Evolutionary conservation across 768 basidiomycete species (phyloP), one percentile per base, ranked within the genome.

Genomic region (Pleurotus tuoliensis): DNA sequence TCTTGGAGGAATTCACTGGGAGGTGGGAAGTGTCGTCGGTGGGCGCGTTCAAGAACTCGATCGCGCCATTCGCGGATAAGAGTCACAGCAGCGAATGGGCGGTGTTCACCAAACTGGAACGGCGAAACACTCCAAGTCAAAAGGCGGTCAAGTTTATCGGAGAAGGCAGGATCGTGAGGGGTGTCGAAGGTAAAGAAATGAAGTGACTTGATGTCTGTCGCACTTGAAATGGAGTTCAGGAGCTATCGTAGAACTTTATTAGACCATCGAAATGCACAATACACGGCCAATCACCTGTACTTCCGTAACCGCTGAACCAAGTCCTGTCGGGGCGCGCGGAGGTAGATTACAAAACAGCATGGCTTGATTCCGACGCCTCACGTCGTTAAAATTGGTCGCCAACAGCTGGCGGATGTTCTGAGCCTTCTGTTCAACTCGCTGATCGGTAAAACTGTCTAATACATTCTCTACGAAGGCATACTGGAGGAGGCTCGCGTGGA

Each of bases 61-160:
- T 82, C 79, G 37, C 83, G 76, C 79, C 88, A 89, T 30, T 76
- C 74, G 2, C 73, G 75, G 50, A 92, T 81, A 40, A 92, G 75
- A 16, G 86, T 86, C 6, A 82, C 84, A 1, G 86, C 88, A 25
- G 84, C 90, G 63, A 86, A 88, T 1, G 88, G 83, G 34, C 91
- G 77, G 61, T 92, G 92, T 44, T 91, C 86, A 8, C 92, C 91
- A 58, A 87, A 92, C 68, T 93, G 92, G 15, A 89, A 73, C 2
- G 85, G 82, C 0, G 90, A 90, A 24, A 92, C 83, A 62, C 83
- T 82, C 91, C 92, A 94, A 0, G 88, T 88, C 8, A 93, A 76
- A 2, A 92, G 76, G 52, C 85, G 79, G 60, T 89, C 83, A 15
- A 92, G 78, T 64, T 92, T 90, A 57, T 80, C 79, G n/a, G 76